Percentiles rank a stretch among this genome's conserved stretches.
Conservation (phyloP, 345 rosid genomes). For the Eucalyptus viminalis region DNA sequence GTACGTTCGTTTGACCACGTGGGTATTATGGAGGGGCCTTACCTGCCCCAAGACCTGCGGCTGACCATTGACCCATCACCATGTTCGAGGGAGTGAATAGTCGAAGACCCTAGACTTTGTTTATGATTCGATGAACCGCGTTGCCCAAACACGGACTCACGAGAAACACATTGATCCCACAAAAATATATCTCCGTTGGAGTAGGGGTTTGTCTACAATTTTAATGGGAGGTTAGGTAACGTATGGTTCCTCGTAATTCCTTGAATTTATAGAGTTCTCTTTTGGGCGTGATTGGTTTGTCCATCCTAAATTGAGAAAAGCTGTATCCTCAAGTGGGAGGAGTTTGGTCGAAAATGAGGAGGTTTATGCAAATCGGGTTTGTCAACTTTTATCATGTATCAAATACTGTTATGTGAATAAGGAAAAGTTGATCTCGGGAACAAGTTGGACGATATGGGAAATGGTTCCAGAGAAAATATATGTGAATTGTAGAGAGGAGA, state of each 20-base stretch:
- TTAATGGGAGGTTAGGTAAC: not conserved
- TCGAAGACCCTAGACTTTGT: not conserved
- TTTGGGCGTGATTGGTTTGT: not conserved
- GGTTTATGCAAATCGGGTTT: not conserved
- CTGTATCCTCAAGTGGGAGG: not conserved
- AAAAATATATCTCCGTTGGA: not conserved
- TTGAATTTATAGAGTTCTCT: not conserved
- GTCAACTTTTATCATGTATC: not conserved
- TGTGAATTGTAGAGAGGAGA: not conserved
- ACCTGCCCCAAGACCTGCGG: not conserved
- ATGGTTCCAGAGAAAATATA: not conserved
- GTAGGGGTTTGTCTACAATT: not conserved
- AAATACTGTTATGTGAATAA: not conserved
- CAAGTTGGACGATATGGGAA: not conserved
- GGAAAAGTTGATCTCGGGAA: not conserved
- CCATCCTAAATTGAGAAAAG: not conserved
- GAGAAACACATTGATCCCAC: not conserved
- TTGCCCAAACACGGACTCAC: not conserved
- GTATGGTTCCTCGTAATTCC: not conserved
- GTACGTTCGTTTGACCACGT: not conserved
- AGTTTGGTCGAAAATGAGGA: not conserved
- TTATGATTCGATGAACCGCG: not conserved
- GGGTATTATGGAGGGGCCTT: not conserved
- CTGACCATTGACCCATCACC: not conserved
- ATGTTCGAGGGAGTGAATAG: not conserved